These are phyloP conservation scores for Leishmania tarentolae DNA, from an alignment of 208 protist genomes.

Conservation along the genomic window DNA sequence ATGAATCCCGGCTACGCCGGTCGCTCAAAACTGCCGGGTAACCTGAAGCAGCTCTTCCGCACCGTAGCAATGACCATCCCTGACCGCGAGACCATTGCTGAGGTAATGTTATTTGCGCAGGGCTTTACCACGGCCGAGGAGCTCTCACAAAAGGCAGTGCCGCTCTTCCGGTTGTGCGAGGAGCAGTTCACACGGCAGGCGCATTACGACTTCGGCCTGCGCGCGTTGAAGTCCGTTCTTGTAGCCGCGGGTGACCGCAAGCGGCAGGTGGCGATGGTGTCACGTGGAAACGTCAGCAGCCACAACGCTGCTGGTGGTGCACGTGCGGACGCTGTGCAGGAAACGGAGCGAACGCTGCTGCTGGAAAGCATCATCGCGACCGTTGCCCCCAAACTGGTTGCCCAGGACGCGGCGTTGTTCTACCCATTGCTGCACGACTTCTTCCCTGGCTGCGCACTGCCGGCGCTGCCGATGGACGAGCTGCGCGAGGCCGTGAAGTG, in stretches of 20 bases:
- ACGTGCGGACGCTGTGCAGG: conserved; percentile 16
- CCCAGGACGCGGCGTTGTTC: conserved; percentile 96
- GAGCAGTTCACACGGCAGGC: conserved; percentile 98
- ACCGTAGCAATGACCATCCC: conserved; percentile 98
- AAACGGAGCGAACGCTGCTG: conserved; percentile 90
- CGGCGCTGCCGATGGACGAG: conserved; percentile 39
- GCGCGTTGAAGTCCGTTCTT: conserved; percentile 99
- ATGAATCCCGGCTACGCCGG: conserved; percentile 99
- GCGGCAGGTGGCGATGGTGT: conserved; percentile 44
- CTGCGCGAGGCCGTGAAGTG: conserved; percentile 79
- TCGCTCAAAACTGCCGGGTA: conserved; percentile 99
- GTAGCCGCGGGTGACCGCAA: conserved; percentile 97
- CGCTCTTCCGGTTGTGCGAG: conserved; percentile 98
- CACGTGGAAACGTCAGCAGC: not conserved
- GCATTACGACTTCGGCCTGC: conserved; percentile 99
- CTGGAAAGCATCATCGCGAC: conserved; percentile 95
- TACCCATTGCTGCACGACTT: conserved; percentile 96
- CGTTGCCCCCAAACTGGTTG: conserved; percentile 98
- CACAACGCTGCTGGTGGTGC: not conserved
- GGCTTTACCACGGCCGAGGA: conserved; percentile 97
- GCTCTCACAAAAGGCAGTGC: conserved; percentile 98
- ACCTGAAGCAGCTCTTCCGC: conserved; percentile 99
- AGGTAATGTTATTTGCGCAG: conserved; percentile 99
- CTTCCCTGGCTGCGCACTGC: conserved; percentile 91
- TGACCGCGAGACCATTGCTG: conserved; percentile 98